Evolutionary conservation across 352 stramenopile species (phyloP), one percentile per base, ranked within the genome.

Genomic region (Globisporangium okanoganense): DNA sequence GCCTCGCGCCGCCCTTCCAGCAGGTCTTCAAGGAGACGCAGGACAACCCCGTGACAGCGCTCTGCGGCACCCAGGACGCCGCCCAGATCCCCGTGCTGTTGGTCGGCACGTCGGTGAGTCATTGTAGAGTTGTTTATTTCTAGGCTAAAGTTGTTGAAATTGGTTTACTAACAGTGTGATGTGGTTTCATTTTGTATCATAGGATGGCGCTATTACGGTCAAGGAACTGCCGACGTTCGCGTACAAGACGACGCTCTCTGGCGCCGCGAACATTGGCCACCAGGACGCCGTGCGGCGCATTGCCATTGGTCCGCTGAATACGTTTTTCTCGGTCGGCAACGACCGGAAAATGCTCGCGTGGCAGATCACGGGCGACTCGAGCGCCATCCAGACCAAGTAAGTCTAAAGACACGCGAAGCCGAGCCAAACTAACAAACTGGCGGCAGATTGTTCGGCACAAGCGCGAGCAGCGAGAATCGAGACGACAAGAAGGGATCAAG

Each of bases 261-360:
- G 64, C n/a, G 67, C 59, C 51, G 65, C 81, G 36, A 95, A 91
- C 52, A 74, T 80, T 5, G 85, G 85, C 10, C 85, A 95, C 61
- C 63, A 78, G 47, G 83, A 95, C 62, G 80, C 78, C 29, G 83
- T 95, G 50, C 85, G 85, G 33, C 85, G 85, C 24, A 90, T 95
- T 58, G 71, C 73, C 0, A 85, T 69, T 2, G 85, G 85, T 24
- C 85, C 85, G 5, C 76, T 79, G 60, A 90, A 90, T 64, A 94
- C 85, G 44, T 92, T 94, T 56, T 94, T 94, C 68, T 86, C 78
- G 18, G 73, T 83, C 36, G 76, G 80, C 58, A 92, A 88, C 56
- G 85, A 94, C 65, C 70, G 79, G 40, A 87, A 87, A 59, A 92
- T 92, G 81, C 76, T 94, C 69, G 85, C 85, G 40, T 94, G 85